Percentiles rank a stretch among this genome's conserved stretches.
Conservation (phyloP, 2,329 filamentous ascomycete species). For the Ustilaginoidea virens region DNA sequence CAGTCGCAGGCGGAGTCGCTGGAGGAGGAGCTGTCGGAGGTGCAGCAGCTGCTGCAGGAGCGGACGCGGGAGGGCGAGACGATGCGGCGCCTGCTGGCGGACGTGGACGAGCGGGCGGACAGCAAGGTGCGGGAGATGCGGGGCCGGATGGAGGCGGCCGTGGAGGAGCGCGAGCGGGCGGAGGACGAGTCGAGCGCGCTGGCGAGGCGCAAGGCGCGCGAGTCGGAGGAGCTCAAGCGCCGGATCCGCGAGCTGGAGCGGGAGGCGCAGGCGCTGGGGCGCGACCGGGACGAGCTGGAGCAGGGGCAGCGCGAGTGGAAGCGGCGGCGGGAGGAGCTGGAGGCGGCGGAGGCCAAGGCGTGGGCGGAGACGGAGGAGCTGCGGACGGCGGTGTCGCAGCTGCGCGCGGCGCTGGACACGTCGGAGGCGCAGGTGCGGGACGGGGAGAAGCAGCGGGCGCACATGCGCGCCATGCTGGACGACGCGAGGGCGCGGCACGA, state of each 20-base stretch:
- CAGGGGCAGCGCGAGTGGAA: conserved; percentile 60
- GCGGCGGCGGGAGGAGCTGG: conserved; percentile 58
- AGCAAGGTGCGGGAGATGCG: conserved; percentile 76
- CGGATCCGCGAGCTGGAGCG: conserved; percentile 72
- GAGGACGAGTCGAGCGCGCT: conserved; percentile 79
- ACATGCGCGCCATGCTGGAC: conserved; percentile 61
- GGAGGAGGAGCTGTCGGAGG: conserved; percentile 83
- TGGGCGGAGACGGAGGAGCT: conserved; percentile 62
- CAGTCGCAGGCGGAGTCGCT: conserved; percentile 68
- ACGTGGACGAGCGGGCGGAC: conserved; percentile 74
- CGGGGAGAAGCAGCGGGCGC: conserved; percentile 66
- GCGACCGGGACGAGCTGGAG: conserved; percentile 68
- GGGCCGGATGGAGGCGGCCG: conserved; percentile 69
- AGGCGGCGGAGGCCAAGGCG: conserved; percentile 52
- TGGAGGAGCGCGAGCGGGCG: conserved; percentile 86
- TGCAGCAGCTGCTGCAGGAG: conserved; percentile 73
- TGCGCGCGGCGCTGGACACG: conserved; percentile 70
- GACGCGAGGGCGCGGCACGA: conserved; percentile 66
- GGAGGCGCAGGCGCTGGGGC: conserved; percentile 51
- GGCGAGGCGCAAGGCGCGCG: conserved; percentile 60
- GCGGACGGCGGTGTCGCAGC: conserved; percentile 57
- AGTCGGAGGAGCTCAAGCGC: conserved; percentile 72
- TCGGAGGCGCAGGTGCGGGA: conserved; percentile 73
- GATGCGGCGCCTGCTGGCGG: conserved; percentile 76
- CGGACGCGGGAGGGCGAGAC: conserved; percentile 85